These are phyloP conservation scores for Podaxis rugospora DNA, from an alignment of 768 basidiomycete genomes.

Conservation along the genomic window DNA sequence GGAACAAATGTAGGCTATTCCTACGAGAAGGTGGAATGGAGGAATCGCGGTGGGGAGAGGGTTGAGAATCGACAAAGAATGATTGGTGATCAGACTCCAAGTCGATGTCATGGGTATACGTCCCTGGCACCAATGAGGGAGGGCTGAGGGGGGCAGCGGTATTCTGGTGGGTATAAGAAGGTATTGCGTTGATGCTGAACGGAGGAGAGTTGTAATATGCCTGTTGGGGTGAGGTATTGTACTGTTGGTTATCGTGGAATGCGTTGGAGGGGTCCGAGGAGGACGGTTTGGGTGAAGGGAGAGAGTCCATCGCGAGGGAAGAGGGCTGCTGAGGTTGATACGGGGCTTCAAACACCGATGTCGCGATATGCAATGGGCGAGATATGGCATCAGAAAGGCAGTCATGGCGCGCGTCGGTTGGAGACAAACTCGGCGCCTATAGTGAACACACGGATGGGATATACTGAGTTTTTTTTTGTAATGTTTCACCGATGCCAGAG, in stretches of 20 bases:
- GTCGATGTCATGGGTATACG: not conserved
- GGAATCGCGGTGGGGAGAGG: not conserved
- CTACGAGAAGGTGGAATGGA: conserved; percentile 3
- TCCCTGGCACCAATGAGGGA: not conserved
- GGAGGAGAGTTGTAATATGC: not conserved
- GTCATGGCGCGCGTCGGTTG: not conserved
- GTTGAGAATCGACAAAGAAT: not conserved
- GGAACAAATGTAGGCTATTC: not conserved
- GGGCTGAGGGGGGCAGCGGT: not conserved
- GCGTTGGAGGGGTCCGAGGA: not conserved
- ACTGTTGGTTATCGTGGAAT: not conserved
- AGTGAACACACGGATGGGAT: not conserved
- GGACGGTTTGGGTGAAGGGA: not conserved
- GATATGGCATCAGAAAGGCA: not conserved
- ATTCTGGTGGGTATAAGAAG: not conserved
- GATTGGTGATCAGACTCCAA: not conserved
- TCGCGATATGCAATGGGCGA: not conserved
- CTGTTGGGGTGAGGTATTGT: not conserved
- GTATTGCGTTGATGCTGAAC: not conserved
- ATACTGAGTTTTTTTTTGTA: no score
- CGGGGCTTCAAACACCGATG: not conserved
- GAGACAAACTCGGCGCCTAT: not conserved
- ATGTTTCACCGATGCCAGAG: not conserved
- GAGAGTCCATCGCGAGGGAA: conserved; percentile 4
- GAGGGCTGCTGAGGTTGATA: not conserved